A percentile compares a stretch with the other conserved stretches of the same genome.
Evolutionary conservation across 2,329 filamentous ascomycete species (phyloP).

Genomic region (Trichoderma cornu-damae): DNA sequence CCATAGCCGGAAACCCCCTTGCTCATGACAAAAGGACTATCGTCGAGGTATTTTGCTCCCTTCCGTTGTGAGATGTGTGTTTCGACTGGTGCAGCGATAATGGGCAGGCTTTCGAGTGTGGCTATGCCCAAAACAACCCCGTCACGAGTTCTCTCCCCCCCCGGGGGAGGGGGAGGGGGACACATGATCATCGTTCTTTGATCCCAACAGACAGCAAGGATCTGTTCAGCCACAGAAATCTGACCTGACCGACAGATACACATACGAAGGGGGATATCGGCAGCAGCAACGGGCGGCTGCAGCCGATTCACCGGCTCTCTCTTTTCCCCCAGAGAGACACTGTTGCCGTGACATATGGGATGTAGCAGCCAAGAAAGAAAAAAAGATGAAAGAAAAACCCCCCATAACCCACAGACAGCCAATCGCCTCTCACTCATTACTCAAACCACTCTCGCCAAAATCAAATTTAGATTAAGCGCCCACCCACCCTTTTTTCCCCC

Average conservation of each 20-base stretch:
- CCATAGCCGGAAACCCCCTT: too few relatives aligned
- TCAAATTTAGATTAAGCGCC: not conserved
- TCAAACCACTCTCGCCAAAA: not conserved
- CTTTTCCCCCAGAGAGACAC: too few relatives aligned
- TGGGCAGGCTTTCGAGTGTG: too few relatives aligned
- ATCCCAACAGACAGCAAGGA: not conserved
- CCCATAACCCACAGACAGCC: not conserved
- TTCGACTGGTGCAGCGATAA: too few relatives aligned
- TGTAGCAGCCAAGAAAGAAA: not conserved
- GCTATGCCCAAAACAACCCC: constrained; percentile 1
- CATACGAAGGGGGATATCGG: not conserved
- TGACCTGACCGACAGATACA: not conserved
- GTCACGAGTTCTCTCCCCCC: not conserved
- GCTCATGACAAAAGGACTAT: too few relatives aligned
- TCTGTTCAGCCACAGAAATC: not conserved
- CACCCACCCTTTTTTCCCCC: not conserved
- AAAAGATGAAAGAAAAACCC: too few relatives aligned
- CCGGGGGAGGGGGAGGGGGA: too few relatives aligned
- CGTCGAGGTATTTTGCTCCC: too few relatives aligned
- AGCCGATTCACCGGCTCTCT: too few relatives aligned
- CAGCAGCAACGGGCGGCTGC: not conserved
- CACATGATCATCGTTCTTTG: constrained; percentile 2
- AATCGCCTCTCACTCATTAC: not conserved
- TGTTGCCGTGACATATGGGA: too few relatives aligned
- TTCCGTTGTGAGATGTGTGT: too few relatives aligned